A percentile compares a stretch with the other conserved stretches of the same genome.
phyloP scores from a whole-genome alignment of 192 early-diverging fungal species.

The Coemansia sp. region DNA sequence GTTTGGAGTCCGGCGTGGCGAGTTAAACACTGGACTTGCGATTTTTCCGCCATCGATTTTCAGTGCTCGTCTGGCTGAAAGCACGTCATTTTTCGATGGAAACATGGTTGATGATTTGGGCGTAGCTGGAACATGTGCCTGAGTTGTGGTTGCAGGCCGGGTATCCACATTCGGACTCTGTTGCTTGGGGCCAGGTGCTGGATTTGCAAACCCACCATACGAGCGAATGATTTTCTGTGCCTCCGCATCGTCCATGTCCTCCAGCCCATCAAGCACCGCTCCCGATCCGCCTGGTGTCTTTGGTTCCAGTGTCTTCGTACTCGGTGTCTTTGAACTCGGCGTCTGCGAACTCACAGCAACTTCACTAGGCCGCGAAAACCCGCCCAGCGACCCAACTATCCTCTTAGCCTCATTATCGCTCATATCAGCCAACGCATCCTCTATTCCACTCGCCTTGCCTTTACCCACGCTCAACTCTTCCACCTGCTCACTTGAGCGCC shows the following conservation, averaged over 20 bases:
- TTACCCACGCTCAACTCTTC: background rate
- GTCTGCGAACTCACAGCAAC: background rate
- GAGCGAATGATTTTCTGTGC: constrained; percentile 16
- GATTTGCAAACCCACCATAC: constrained; percentile 27
- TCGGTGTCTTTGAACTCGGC: background rate
- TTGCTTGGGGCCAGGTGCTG: background rate
- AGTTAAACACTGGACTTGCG: constrained; percentile 7
- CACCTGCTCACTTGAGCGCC: background rate
- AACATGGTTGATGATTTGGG: constrained; percentile 16
- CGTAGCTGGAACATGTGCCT: background rate
- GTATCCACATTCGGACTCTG: background rate
- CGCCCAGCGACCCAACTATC: constrained; percentile 28
- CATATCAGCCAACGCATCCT: constrained; percentile 22
- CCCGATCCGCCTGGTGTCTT: background rate
- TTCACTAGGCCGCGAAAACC: constrained; percentile 17
- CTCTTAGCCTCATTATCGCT: constrained; percentile 19
- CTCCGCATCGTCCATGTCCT: constrained; percentile 31
- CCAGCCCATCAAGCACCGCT: constrained; percentile 3
- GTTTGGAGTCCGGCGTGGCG: constrained; percentile 6
- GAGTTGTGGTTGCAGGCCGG: background rate
- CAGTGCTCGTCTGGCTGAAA: constrained; percentile 38
- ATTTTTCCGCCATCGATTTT: constrained; percentile 9
- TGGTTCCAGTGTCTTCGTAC: background rate
- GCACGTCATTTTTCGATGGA: constrained; percentile 39
- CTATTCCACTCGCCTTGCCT: background rate